Conservation (phyloP, 1,284 basidiomycete genomes). For the Gomphus bonarii region DNA sequence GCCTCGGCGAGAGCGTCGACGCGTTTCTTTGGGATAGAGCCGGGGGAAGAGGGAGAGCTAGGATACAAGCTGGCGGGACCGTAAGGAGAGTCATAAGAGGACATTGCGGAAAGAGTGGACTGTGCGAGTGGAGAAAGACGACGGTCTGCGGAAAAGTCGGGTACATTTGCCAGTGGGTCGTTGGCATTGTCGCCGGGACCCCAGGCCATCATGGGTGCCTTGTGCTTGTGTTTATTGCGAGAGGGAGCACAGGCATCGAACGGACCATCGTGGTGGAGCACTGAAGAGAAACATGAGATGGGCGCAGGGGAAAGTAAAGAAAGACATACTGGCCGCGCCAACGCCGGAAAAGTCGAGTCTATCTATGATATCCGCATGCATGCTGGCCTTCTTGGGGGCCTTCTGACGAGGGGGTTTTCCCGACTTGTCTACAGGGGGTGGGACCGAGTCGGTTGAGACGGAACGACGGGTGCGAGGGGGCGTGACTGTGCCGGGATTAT, state of each 20-base stretch:
- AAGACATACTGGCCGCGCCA: conserved; percentile 53
- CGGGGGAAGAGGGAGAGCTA: conserved; percentile 10
- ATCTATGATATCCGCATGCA: conserved; percentile 57
- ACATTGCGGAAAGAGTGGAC: conserved; percentile 21
- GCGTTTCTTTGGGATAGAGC: conserved; percentile 49
- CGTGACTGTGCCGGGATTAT: conserved; percentile 18
- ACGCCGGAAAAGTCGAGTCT: conserved; percentile 56
- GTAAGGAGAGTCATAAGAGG: conserved; percentile 32
- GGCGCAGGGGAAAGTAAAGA: conserved; percentile 12
- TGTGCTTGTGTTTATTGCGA: conserved; percentile 66
- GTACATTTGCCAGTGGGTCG: conserved; percentile 23
- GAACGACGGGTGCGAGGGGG: conserved; percentile 43
- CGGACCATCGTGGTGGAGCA: conserved; percentile 83
- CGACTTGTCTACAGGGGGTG: conserved; percentile 24
- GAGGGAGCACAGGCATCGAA: conserved; percentile 84
- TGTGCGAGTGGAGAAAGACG: conserved; percentile 15
- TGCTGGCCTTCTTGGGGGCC: conserved; percentile 58
- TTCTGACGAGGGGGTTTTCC: conserved; percentile 30
- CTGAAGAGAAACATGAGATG: conserved; percentile 26
- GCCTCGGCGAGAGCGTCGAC: conserved; percentile 76
- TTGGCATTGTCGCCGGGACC: conserved; percentile 35
- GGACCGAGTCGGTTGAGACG: conserved; percentile 58
- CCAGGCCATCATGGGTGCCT: conserved; percentile 77
- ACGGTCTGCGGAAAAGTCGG: conserved; percentile 22
- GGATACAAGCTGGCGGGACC: conserved; percentile 5